Base-by-base conservation (phyloP, 495 filamentous ascomycete genomes). In the Hypoxylon lienhwacheense region DNA sequence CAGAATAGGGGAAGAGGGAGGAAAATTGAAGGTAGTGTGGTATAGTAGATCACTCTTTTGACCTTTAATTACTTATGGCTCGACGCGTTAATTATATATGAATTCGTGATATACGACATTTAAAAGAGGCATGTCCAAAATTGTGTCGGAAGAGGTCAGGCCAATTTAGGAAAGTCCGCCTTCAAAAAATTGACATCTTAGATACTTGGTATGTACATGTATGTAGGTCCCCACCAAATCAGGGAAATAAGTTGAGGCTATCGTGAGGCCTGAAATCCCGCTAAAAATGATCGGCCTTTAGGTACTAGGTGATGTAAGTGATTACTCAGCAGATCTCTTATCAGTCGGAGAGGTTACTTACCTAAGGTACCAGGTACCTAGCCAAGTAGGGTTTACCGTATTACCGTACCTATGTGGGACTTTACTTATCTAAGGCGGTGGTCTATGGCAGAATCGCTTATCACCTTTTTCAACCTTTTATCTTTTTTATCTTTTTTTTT, bases 371-470 rank as follows among this genome's bases (percentile, higher is more conserved):
- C n/a, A n/a, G n/a, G n/a, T n/a, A n/a, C n/a, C n/a, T n/a, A n/a
- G n/a, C n/a, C n/a, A 25, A 24, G 26, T 28, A 48, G 29, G 48
- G 54, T 52, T n/a, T n/a, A n/a, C n/a, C n/a, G n/a, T n/a, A n/a
- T n/a, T n/a, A n/a, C n/a, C n/a, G n/a, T n/a, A n/a, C n/a, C n/a
- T n/a, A n/a, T n/a, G 48, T 59, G 46, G 24, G 11, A 37, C 47
- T 22, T 14, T n/a, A n/a, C 4, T 67, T 69, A 67, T 68, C 66
- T 17, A 6, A n/a, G 58, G 71, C 70, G 72, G 74, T 75, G 60
- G 64, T 21, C 7, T 1, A 2, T 29, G 68, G 73, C 73, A 73
- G 53, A 68, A 73, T 43, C 29, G 11, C 52, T 53, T 53, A 45
- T 45, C 41, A 17, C 41, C 17, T 45, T 41, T n/a, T n/a, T n/a